Base-by-base conservation (phyloP, 2,329 filamentous ascomycete species). In the Apiospora marii region DNA sequence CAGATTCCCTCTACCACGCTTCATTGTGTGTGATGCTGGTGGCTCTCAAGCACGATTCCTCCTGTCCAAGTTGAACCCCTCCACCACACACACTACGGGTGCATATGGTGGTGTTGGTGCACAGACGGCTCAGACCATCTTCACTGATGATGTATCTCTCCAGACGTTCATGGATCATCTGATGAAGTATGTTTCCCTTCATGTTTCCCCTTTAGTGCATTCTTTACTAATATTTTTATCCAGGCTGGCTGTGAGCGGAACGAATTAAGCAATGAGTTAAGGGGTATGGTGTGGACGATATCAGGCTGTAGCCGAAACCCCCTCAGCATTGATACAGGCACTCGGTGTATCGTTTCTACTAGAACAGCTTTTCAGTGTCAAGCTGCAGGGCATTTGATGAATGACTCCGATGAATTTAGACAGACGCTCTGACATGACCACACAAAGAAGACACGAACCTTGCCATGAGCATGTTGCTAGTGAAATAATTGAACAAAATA, bases 111-210 rank as follows among this genome's bases (percentile, higher is more conserved):
- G 95, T 74, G 93, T 96, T 68, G 91, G 93, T 43, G 89, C 90
- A 3, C 94, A 96, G 80, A 95, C 93, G 67, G 95, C 96, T 12
- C 96, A 99, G 84, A 99, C 96, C 6, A 99, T 99, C 79, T 99
- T 99, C 85, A 99, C 96, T 0, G 96, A 99, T 80, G 96, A 99
- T 83, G 96, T 99, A 71, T 98, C 95, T 71, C 86, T 99, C 81
- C 96, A 98, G 84, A 98, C 96, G 1, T 99, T 99, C 82, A 99
- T 99, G 96, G 96, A 99, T 80, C 95, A 98, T 85, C 87, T 99
- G 82, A 99, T 99, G 96, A 99, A 99, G 94, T 95, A 87, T 84
- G 92, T 88, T 72, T 30, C 19, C 37, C 41, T 44, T 19, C 8
- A 30, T 24, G 4, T 16, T 7, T 4, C 30, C n/a, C 34, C 30